These are phyloP conservation scores for Malus hybrid DNA, from an alignment of 331 rosid species.

Conservation along the genomic window DNA sequence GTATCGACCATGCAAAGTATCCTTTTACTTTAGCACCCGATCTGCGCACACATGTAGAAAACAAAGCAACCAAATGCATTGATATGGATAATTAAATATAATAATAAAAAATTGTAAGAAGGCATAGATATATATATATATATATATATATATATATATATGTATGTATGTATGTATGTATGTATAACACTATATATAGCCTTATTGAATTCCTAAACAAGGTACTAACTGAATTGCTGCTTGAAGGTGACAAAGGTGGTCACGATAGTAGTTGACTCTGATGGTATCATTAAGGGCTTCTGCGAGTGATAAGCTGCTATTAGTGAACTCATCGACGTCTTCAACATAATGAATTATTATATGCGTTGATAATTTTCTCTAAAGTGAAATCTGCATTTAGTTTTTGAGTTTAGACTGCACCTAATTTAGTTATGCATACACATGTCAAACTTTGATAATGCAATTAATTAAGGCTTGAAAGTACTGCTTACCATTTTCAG, in stretches of 20 bases:
- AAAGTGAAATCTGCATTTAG: too few relatives aligned
- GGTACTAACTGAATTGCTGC: slow-evolving; percentile 29
- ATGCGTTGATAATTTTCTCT: too few relatives aligned
- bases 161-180: too few relatives aligned
- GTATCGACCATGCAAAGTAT: slow-evolving; percentile 62
- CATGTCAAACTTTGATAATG: background rate
- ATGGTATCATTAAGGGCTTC: slow-evolving; percentile 23
- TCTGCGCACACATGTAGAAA: slow-evolving; percentile 5
- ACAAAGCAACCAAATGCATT: too few relatives aligned
- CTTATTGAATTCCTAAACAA: too few relatives aligned
- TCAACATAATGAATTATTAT: background rate
- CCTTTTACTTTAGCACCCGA: slow-evolving; percentile 39
- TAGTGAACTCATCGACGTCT: slow-evolving; percentile 39
- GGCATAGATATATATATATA: too few relatives aligned
- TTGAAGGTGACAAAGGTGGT: slow-evolving; percentile 20
- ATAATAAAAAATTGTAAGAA: too few relatives aligned
- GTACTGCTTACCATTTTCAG: slow-evolving; percentile 44
- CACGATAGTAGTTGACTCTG: slow-evolving; percentile 29
- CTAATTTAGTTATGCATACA: too few relatives aligned
- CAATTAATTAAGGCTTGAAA: background rate
- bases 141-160: too few relatives aligned
- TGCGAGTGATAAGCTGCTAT: slow-evolving; percentile 25
- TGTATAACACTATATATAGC: too few relatives aligned
- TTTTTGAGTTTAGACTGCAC: background rate
- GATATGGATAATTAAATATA: too few relatives aligned